These are phyloP conservation scores for Heracleum sosnowskyi DNA, from an alignment of 129 eudicot species.

Conservation along the genomic window DNA sequence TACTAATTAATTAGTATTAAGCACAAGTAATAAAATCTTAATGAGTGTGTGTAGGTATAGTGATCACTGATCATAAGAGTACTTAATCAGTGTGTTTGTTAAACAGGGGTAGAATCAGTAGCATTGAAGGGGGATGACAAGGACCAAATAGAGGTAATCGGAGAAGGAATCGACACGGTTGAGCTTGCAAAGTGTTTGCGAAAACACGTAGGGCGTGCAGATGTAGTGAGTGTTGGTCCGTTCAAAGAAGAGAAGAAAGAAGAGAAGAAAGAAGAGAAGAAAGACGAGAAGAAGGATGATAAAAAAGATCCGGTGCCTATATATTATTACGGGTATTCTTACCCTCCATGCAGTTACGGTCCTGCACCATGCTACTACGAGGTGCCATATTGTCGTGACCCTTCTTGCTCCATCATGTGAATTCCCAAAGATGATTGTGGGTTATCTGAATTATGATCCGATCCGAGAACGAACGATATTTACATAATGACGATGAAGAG, in stretches of 20 bases:
- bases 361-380: background rate
- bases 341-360: background rate
- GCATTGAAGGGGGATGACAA: constrained; percentile 15
- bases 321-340: background rate
- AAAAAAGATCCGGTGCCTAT: background rate
- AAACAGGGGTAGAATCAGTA: constrained; percentile 20
- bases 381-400: background rate
- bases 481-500: too few species aligned
- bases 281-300: background rate
- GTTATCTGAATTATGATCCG: background rate
- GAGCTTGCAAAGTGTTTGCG: constrained; percentile 14
- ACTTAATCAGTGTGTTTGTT: background rate
- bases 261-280: background rate
- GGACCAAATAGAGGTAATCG: constrained; percentile 22
- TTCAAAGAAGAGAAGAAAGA: constrained; percentile 10
- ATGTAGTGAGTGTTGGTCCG: constrained; percentile 21
- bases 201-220: constrained; percentile 22
- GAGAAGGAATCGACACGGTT: constrained; percentile 26
- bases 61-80: too few species aligned
- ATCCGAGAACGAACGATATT: background rate
- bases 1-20: background rate
- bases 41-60: too few species aligned
- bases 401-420: constrained; percentile 2
- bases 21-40: too few species aligned
- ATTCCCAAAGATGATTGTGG: background rate